Evolutionary conservation across 148 eudicot species (phyloP), one percentile per base, ranked within the genome.

Genomic region (Nepenthes gracilis): DNA sequence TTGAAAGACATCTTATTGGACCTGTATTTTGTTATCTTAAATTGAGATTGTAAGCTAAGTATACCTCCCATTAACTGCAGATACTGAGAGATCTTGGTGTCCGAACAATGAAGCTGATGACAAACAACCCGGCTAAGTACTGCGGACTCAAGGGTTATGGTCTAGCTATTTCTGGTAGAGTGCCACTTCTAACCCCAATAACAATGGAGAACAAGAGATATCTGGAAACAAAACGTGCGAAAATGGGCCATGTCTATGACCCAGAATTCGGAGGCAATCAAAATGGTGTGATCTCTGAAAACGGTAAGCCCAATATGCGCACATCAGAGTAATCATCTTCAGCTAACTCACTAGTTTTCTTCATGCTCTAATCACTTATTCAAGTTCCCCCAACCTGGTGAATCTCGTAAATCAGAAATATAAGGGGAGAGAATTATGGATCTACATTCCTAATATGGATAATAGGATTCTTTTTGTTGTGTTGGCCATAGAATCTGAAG

Each of bases 51-150:
- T 4, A n/a, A 15, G 23, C 49, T 34, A 13, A 1, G 4, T 54
- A n/a, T 45, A 33, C 47, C 32, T 59, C 38, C 23, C 23, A 43
- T n/a, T 47, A 10, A 65, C 47, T 85, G 81, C 88, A 90, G 97
- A 84, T 90, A 35, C 70, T 90, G 60, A 82, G 95, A 68, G 95
- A 87, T 64, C 80, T 90, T 43, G 95, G 97, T 9, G 88, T 90
- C 43, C 74, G 88, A 69, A 90, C 87, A 2, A 84, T 90, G 91
- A 84, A 83, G 78, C 72, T 90, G 71, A 90, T 90, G 97, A 90
- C 97, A 38, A 90, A 90, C 81, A 90, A 87, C 69, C 97, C 97
- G 6, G 83, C 95, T 23, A 90, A 90, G 66, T 90, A 87, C 61
- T 35, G 55, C 0, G 95, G 95, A 45, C 85, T 90, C 57, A 86